Conservation (phyloP, 2,329 filamentous ascomycete genomes). For the Thermothelomyces thermophilus region DNA sequence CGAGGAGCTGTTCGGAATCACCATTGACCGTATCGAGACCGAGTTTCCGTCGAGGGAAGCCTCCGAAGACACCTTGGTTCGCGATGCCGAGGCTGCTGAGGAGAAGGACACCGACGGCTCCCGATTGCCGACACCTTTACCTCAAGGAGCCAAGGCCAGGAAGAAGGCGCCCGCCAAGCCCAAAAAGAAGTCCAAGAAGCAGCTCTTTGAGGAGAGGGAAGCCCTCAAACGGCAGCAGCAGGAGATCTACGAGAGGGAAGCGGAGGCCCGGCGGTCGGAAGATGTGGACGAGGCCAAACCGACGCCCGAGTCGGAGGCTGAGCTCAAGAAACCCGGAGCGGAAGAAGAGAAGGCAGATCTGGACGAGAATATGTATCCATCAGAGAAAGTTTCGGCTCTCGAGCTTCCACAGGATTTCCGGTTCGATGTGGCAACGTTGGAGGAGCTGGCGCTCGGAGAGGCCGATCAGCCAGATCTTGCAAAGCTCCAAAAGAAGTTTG, state of each 20-base stretch:
- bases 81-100: conserved; percentile 41
- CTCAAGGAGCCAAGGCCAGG: conserved; percentile 41
- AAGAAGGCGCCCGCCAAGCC: conserved; percentile 54
- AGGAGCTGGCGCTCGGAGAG: conserved; percentile 36
- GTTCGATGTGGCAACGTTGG: conserved; percentile 41
- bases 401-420: conserved; percentile 39
- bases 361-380: conserved; percentile 44
- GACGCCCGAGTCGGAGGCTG: conserved; percentile 32
- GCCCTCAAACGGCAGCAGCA: conserved; percentile 52
- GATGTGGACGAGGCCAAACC: conserved; percentile 30
- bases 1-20: conserved; percentile 68
- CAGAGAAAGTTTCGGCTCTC: conserved; percentile 42
- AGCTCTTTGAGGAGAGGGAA: conserved; percentile 62
- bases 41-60: conserved; percentile 42
- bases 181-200: conserved; percentile 75
- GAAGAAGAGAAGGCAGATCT: conserved; percentile 28
- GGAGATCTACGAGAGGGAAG: conserved; percentile 41
- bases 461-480: conserved; percentile 44
- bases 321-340: conserved; percentile 22
- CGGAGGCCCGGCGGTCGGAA: conserved; percentile 34
- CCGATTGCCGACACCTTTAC: conserved; percentile 41
- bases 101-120: conserved; percentile 42
- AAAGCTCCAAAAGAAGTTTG: conserved; percentile 44
- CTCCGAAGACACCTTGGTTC: conserved; percentile 43
- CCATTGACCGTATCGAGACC: conserved; percentile 46